A percentile compares a stretch with the other conserved stretches of the same genome.
Evolutionary conservation across 2,329 filamentous ascomycete species (phyloP).

Genomic region (Didymosphaeria variabile): DNA sequence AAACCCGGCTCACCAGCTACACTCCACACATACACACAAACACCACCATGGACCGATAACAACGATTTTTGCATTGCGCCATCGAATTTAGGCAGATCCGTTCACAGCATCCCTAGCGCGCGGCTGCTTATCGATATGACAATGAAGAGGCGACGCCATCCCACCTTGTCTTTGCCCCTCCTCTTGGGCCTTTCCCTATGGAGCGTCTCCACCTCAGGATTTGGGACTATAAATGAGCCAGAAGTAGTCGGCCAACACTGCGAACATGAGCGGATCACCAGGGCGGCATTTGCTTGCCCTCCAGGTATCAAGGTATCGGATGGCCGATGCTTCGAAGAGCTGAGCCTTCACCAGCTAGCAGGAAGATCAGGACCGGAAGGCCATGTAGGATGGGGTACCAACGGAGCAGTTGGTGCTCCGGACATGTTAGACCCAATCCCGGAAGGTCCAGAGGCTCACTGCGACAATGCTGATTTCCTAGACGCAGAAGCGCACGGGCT

Average conservation of each 20-base stretch:
- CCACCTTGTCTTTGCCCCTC: background rate
- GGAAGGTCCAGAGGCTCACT: conserved; percentile 37
- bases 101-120: conserved; percentile 6
- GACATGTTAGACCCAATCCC: conserved; percentile 34
- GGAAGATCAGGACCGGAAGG: conserved; percentile 28
- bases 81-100: conserved; percentile 4
- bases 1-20: background rate
- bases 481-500: conserved; percentile 26
- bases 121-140: conserved; percentile 12
- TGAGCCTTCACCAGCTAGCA: conserved; percentile 31
- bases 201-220: conserved; percentile 12
- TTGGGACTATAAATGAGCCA: conserved; percentile 37
- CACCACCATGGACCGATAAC: background rate
- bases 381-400: conserved; percentile 31
- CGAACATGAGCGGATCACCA: conserved; percentile 36
- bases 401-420: conserved; percentile 37
- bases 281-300: conserved; percentile 32
- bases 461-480: conserved; percentile 39
- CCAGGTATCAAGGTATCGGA: conserved; percentile 25
- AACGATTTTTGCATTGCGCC: background rate
- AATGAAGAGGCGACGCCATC: conserved; percentile 7
- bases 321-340: conserved; percentile 33
- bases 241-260: conserved; percentile 33
- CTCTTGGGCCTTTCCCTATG: background rate
- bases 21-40: conserved; percentile 2